Conservation (phyloP, 2,329 filamentous ascomycete genomes). For the Fusarium sp. region DNA sequence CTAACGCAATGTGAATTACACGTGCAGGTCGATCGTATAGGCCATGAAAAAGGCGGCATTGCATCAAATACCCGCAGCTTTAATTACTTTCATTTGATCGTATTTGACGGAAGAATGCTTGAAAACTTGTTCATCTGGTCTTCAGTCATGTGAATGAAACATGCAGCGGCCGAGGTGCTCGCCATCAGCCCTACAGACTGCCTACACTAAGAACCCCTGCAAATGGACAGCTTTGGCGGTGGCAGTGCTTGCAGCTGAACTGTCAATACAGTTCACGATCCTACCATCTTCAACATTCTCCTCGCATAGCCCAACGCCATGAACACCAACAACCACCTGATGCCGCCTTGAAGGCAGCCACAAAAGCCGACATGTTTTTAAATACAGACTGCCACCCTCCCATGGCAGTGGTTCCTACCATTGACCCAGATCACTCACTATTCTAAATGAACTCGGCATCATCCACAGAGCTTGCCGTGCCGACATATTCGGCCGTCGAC, state of each 20-base stretch:
- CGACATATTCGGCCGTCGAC: conserved; percentile 36
- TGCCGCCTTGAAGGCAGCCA: conserved; percentile 4
- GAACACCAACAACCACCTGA: not conserved
- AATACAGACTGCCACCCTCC: conserved; percentile 5
- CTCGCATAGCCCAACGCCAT: conserved; percentile 21
- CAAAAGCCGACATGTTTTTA: conserved; percentile 13
- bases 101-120: too few relatives aligned
- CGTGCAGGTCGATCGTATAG: too few relatives aligned
- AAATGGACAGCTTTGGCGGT: conserved; percentile 6
- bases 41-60: too few relatives aligned
- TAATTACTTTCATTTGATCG: too few relatives aligned
- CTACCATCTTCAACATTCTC: not conserved
- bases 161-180: not conserved
- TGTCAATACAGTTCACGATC: not conserved
- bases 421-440: not conserved
- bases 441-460: conserved; percentile 2
- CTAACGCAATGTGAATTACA: not conserved
- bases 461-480: conserved; percentile 20
- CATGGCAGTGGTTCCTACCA: not conserved
- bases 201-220: conserved; percentile 20
- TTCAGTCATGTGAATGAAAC: not conserved
- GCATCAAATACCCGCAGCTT: too few relatives aligned
- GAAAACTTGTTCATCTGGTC: not conserved
- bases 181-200: conserved; percentile 16
- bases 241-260: conserved; percentile 28